Evolutionary conservation across 2,329 filamentous ascomycete species (phyloP).

Genomic region (Colletotrichum siamense): DNA sequence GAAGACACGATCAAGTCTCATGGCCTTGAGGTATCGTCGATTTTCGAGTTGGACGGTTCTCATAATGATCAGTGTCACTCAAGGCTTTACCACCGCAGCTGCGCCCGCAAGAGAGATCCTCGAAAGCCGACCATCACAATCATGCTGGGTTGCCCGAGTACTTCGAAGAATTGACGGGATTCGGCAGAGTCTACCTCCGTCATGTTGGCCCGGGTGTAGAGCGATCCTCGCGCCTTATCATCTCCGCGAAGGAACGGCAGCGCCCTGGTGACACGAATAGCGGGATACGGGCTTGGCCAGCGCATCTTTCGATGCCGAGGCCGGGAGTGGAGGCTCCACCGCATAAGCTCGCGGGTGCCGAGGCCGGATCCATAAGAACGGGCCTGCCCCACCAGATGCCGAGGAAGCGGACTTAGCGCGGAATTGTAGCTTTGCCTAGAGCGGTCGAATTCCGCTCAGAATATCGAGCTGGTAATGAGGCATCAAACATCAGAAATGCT

Average conservation of each 20-base stretch:
- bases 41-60: rapidly evolving
- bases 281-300: background rate
- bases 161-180: background rate
- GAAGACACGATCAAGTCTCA: background rate
- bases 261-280: background rate
- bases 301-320: background rate
- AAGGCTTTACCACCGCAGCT: rapidly evolving
- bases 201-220: background rate
- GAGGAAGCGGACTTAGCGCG: background rate
- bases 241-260: background rate
- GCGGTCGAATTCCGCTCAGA: background rate
- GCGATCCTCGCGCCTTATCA: background rate
- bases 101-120: background rate
- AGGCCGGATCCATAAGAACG: background rate
- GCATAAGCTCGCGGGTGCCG: conserved; percentile 1
- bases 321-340: background rate
- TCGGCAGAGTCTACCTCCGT: background rate
- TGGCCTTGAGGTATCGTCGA: rapidly evolving
- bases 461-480: too few species aligned
- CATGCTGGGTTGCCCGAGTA: background rate
- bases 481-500: background rate
- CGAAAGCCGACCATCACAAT: background rate
- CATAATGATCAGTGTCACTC: rapidly evolving
- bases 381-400: background rate
- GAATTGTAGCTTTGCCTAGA: background rate